Base-by-base conservation (phyloP, 2,329 filamentous ascomycete genomes). In the Alternaria panax region DNA sequence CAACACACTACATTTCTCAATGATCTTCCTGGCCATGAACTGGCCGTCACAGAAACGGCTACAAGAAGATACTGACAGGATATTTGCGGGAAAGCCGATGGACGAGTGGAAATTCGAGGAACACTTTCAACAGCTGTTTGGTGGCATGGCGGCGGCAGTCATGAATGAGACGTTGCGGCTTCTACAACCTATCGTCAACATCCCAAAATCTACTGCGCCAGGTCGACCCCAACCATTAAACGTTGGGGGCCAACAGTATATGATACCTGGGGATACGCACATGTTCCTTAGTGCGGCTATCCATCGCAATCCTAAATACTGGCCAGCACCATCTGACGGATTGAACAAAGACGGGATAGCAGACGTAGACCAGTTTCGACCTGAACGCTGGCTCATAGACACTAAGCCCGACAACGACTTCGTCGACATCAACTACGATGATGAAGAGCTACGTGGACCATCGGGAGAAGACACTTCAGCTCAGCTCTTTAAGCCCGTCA, bases 161-260 rank as follows among this genome's bases (percentile, higher is more conserved):
- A 85, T 94, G 83, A 91, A 92, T 71, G 92, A 95, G 80, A 88
- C 89, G 36, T 82, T 95, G 53, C 87, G 92, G 11, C 70, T 93
- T 41, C 83, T 92, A 59, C 90, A 91, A 2, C 87, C 92, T 0
- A 89, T 92, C 18, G 80, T 88, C 42, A 86, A 85, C 52, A 89
- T 95, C 25, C 91, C 91, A 27, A 95, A 95, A 78, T 84, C 82
- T 14, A 82, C 81, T 1, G 60, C 73, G 24, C 74, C 71, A 7
- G 78, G 73, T 30, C 70, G 66, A 34, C 79, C 81, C 51, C 88
- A 93, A 77, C 73, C 81, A 20, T 73, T 94, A 41, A 82, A 76
- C 2, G 74, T 91, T 42, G 81, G 86, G 52, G 90, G 89, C 2
- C 80, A 83, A 61, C 81, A 83, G 43, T 81, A 86, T 69, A 80